Evolutionary conservation across 805 yeast genomes (phyloP), one percentile per base, ranked within the genome.

Genomic region (Wilhelminamyces savonicus): DNA sequence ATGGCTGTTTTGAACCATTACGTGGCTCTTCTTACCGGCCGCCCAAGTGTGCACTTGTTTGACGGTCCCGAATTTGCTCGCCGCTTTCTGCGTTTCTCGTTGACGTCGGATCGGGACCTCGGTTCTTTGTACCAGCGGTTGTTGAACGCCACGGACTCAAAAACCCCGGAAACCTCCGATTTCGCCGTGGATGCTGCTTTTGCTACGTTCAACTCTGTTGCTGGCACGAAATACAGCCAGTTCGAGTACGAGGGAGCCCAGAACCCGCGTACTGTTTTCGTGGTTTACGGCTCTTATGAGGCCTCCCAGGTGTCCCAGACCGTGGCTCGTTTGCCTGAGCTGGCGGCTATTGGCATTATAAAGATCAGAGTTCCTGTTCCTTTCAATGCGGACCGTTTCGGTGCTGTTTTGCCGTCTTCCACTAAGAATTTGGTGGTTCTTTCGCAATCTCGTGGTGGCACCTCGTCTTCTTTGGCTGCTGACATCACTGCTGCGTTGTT

Each of bases 361-460:
- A 70, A 79, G 32, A 72, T 78, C 28, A 74, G 95, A 57, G 74
- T 84, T 25, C 90, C 94, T 32, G 60, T 79, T 30, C 96, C 96
- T 9, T 86, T 87, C 57, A 75, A 79, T 43, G 66, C 72, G 20
- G 66, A 62, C 19, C 71, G 71, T 41, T 86, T 87, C 51, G 59
- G 74, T 29, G 49, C 62, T 3, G 49, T 69, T 8, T 62, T 88
- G 29, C 90, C 95, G 17, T 37, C 53, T 4, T 52, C 81, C 4
- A 59, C 79, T 13, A 67, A 70, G 40, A 68, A 69, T 35, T 57
- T 88, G 31, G 77, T 82, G 27, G 83, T 86, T 18, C 60, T 88
- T 39, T 78, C 79, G 26, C 87, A 81, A 54, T 40, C 51, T 27
- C 48, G 52, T 16, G 41, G 47, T 26, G 52, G 48, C 13, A 57